phyloP scores from a whole-genome alignment of 106 monocot species.

The Gastrodia elata region DNA sequence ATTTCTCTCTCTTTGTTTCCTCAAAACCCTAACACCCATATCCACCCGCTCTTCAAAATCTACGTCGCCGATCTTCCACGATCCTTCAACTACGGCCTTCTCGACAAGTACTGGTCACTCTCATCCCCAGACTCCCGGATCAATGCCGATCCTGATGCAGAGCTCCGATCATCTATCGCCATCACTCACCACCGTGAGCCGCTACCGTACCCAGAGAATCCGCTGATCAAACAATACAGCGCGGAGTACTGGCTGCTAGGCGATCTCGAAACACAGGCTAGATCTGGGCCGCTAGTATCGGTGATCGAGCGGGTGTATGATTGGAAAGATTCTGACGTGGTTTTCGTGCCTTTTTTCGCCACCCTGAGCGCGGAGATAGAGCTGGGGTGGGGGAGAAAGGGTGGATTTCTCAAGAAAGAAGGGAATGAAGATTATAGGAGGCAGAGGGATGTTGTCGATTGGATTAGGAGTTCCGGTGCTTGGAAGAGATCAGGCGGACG shows the following conservation, averaged over 20 bases:
- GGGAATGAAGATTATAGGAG: conserved; percentile 49
- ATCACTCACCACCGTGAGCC: background rate
- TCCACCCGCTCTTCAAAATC: conserved; percentile 41
- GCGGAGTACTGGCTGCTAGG: conserved; percentile 81
- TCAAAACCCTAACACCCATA: background rate
- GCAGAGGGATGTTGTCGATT: conserved; percentile 58
- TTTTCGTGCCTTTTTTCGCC: conserved; percentile 90
- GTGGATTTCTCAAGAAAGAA: conserved; percentile 63
- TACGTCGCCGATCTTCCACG: conserved; percentile 56
- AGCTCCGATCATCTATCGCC: background rate
- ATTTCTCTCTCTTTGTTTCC: background rate
- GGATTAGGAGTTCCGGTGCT: conserved; percentile 28
- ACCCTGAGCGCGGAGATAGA: conserved; percentile 89
- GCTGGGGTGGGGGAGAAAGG: conserved; percentile 86
- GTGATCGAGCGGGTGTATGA: conserved; percentile 38
- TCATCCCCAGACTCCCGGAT: conserved; percentile 60
- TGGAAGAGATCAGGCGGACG: conserved; percentile 58
- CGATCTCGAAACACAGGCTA: conserved; percentile 50
- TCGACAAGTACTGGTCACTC: conserved; percentile 75
- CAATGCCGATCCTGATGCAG: conserved; percentile 18
- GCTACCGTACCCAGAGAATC: conserved; percentile 53
- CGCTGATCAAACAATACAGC: conserved; percentile 72
- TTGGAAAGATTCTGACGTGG: conserved; percentile 42
- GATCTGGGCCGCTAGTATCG: conserved; percentile 10
- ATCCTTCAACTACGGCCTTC: conserved; percentile 75